These are phyloP conservation scores for Pythium apleroticum DNA, from an alignment of 352 stramenopile species.

Conservation along the genomic window DNA sequence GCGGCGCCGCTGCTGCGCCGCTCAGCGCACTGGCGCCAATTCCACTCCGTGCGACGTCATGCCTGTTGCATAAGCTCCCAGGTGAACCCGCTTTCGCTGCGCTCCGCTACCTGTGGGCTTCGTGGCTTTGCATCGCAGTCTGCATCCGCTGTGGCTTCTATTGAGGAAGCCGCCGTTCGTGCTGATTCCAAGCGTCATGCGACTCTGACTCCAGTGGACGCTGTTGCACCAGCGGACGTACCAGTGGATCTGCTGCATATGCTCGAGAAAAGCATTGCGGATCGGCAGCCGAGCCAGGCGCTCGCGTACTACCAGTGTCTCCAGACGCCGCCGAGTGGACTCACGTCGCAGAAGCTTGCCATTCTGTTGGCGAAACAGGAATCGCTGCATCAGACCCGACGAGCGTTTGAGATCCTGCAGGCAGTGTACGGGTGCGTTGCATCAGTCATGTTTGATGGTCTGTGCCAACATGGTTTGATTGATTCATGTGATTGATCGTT, in stretches of 20 bases:
- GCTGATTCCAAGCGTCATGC: neutral
- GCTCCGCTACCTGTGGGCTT: neutral
- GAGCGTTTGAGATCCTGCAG: constrained; percentile 40
- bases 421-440: constrained; percentile 26
- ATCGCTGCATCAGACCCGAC: constrained; percentile 29
- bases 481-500: constrained; percentile 5
- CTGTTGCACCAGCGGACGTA: neutral
- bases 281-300: constrained; percentile 34
- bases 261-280: constrained; percentile 38
- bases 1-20: neutral
- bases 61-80: neutral
- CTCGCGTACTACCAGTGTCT: constrained; percentile 54
- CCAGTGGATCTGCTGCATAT: constrained; percentile 10
- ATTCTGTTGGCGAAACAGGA: constrained; percentile 61
- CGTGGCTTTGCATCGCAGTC: constrained; percentile 15
- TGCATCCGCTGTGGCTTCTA: constrained; percentile 13
- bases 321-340: constrained; percentile 27
- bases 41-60: neutral
- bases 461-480: neutral
- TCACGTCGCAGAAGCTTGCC: constrained; percentile 56
- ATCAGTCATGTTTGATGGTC: neutral
- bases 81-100: neutral
- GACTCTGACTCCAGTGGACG: neutral
- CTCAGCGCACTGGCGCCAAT: constrained; percentile 1
- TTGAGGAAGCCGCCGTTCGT: constrained; percentile 6